Percentiles rank a stretch among this genome's conserved stretches.
Conservation (phyloP, 345 rosid genomes). For the Ceriops decandra region DNA sequence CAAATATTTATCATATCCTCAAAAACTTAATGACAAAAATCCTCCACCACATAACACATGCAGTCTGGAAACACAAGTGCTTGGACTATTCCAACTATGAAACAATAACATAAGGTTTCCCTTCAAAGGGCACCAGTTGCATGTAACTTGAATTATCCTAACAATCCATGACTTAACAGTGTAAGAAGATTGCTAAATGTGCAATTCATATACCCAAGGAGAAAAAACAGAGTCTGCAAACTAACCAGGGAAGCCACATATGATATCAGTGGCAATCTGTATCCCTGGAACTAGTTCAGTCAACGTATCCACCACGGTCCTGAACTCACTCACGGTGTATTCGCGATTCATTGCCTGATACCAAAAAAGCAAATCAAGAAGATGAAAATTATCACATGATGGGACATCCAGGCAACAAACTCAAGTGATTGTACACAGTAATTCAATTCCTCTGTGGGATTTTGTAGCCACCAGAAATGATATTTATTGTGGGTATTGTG, state of each 20-base stretch:
- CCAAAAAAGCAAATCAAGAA: slow-evolving; percentile 4
- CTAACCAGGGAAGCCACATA: slow-evolving; percentile 96
- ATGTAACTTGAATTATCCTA: not conserved
- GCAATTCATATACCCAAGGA: not conserved
- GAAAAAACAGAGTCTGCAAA: slow-evolving; percentile 5
- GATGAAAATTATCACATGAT: slow-evolving; percentile 13
- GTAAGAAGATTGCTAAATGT: not conserved
- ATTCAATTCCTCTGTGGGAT: not conserved
- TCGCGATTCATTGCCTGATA: slow-evolving; percentile 93
- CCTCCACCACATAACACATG: slow-evolving; percentile 2
- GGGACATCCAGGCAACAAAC: slow-evolving; percentile 4
- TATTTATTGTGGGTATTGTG: not conserved
- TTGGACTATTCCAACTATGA: not conserved
- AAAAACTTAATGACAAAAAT: slow-evolving; percentile 3
- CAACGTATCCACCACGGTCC: slow-evolving; percentile 87
- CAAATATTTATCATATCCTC: not conserved
- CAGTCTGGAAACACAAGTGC: not conserved
- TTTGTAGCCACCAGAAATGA: too few species aligned
- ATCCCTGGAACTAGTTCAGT: slow-evolving; percentile 87
- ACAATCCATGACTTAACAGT: not conserved
- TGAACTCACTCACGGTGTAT: slow-evolving; percentile 69
- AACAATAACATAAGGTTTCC: not conserved
- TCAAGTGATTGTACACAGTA: not conserved
- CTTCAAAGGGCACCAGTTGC: not conserved
- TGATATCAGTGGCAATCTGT: slow-evolving; percentile 97